These are phyloP conservation scores for Calycina marina DNA, from an alignment of 2,329 filamentous ascomycete species.

Conservation along the genomic window DNA sequence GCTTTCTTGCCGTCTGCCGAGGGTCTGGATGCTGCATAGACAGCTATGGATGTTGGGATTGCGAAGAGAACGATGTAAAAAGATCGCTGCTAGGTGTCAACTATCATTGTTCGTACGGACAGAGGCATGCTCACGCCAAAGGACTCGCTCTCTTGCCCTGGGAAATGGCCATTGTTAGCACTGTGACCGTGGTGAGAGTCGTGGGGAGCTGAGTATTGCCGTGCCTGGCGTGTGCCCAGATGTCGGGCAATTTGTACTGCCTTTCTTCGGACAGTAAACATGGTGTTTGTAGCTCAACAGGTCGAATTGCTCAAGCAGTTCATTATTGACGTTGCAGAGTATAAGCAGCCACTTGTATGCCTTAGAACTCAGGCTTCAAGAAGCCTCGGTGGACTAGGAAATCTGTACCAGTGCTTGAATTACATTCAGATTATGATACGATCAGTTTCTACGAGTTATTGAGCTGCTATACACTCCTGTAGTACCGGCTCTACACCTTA, in stretches of 20 bases:
- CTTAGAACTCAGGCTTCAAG: too few relatives aligned
- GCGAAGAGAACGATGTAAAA: conserved; percentile 32
- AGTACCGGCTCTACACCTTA: too few relatives aligned
- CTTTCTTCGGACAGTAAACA: conserved; percentile 21
- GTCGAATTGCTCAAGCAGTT: conserved; percentile 1
- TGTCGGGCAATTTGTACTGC: conserved; percentile 18
- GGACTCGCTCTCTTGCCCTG: conserved; percentile 29
- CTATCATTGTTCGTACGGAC: too few relatives aligned
- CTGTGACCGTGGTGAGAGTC: conserved; percentile 13
- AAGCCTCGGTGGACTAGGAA: too few relatives aligned
- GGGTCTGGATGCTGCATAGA: conserved; percentile 30
- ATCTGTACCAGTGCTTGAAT: too few relatives aligned
- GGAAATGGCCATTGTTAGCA: conserved; percentile 19
- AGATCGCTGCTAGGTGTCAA: too few relatives aligned
- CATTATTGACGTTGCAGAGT: too few relatives aligned
- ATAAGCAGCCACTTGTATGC: too few relatives aligned
- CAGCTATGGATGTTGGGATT: conserved; percentile 28
- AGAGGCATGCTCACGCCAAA: conserved; percentile 31
- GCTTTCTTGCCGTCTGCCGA: conserved; percentile 25
- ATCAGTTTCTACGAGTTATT: too few relatives aligned
- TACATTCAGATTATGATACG: too few relatives aligned
- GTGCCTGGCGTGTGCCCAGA: conserved; percentile 12
- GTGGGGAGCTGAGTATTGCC: conserved; percentile 14
- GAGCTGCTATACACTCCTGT: too few relatives aligned
- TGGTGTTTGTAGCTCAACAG: conserved; percentile 21